Evolutionary conservation across 495 filamentous ascomycete genomes (phyloP).

Genomic region (Xylaria curta): DNA sequence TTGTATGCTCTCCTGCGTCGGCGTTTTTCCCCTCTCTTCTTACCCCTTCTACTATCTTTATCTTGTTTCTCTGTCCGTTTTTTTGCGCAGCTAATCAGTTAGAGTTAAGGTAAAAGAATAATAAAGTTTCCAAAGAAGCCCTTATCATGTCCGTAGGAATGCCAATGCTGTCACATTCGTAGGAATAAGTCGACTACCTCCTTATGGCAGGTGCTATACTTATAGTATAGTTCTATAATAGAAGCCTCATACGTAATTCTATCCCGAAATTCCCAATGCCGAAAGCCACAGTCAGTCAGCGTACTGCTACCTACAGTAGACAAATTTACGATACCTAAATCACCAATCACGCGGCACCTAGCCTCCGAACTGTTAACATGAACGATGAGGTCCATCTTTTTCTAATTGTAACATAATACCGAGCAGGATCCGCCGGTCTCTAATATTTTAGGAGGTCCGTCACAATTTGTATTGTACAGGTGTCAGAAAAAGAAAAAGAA

Average conservation of each 20-base stretch:
- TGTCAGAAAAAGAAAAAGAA: not conserved
- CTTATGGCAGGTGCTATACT: not conserved
- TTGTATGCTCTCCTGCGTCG: not conserved
- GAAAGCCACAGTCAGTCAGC: conserved; percentile 15
- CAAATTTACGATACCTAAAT: not conserved
- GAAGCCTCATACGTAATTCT: not conserved
- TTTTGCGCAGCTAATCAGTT: not conserved
- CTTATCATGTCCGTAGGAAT: not conserved
- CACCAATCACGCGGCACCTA: not conserved
- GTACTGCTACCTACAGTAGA: not conserved
- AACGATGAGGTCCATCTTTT: not conserved
- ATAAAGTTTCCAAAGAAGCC: not conserved
- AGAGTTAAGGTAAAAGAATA: not conserved
- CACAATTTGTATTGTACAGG: not conserved
- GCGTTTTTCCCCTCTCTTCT: no score
- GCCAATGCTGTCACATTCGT: not conserved
- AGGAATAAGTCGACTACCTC: not conserved
- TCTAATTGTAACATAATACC: not conserved
- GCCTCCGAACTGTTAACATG: not conserved
- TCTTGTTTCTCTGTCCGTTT: not conserved
- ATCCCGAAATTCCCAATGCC: not conserved
- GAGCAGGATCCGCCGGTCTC: not conserved
- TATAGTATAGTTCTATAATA: not conserved
- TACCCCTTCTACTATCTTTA: not conserved
- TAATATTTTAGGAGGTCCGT: not conserved